Conservation (phyloP, 345 rosid genomes). For the Murraya koenigii region DNA sequence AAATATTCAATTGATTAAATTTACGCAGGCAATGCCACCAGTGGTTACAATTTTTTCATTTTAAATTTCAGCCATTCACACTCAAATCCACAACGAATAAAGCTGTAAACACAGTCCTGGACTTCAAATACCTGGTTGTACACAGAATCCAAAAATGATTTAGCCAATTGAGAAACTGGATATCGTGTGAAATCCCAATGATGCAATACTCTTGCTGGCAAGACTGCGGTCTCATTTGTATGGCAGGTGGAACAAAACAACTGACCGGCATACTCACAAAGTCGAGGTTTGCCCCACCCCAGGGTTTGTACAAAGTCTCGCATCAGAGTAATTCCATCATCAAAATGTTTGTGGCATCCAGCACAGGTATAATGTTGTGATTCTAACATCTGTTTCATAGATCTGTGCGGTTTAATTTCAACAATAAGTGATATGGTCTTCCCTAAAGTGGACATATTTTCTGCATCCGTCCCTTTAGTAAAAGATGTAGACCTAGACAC, state of each 20-base stretch:
- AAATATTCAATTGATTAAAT: not conserved
- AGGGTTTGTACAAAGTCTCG: constrained; percentile 66
- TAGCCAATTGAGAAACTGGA: constrained; percentile 87
- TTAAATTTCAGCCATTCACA: not conserved
- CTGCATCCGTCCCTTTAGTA: constrained; percentile 32
- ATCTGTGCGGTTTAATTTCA: constrained; percentile 63
- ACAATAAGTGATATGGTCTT: constrained; percentile 83
- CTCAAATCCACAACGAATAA: not conserved
- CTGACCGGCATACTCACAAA: constrained; percentile 90
- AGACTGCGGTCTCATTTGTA: constrained; percentile 73
- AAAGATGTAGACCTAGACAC: constrained; percentile 31
- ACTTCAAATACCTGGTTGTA: constrained; percentile 65
- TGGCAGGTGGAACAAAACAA: constrained; percentile 91
- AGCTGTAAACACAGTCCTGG: too few species aligned
- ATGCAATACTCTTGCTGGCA: constrained; percentile 92
- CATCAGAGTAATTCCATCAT: constrained; percentile 69
- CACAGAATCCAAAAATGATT: constrained; percentile 90
- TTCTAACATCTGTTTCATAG: constrained; percentile 76
- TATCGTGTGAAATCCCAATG: constrained; percentile 82
- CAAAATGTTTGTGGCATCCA: constrained; percentile 88
- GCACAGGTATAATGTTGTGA: constrained; percentile 85
- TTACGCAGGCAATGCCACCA: not conserved
- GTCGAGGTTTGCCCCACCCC: constrained; percentile 93
- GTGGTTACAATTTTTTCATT: not conserved
- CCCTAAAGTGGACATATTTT: constrained; percentile 53